These are phyloP conservation scores for Dipsacomyces acuminosporus DNA, from an alignment of 371 early-diverging fungal species.

Conservation along the genomic window DNA sequence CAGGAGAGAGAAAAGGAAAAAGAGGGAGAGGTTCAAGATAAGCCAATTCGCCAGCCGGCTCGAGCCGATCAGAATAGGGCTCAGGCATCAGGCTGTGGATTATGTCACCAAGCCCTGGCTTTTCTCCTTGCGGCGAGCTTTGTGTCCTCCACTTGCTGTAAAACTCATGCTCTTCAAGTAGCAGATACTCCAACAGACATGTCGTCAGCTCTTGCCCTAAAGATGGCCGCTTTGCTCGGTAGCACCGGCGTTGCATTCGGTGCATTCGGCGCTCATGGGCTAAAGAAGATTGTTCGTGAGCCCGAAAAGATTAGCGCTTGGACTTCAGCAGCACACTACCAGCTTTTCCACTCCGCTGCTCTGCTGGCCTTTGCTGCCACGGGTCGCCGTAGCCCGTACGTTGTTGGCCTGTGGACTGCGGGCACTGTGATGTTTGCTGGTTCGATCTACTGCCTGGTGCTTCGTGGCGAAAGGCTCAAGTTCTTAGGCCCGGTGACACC, in stretches of 20 bases:
- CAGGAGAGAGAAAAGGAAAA: too few species aligned
- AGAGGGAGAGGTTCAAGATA: too few species aligned
- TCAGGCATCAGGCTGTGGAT: too few species aligned
- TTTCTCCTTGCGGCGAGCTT: too few species aligned
- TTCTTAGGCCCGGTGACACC: conserved; percentile 70
- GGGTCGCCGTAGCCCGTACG: conserved; percentile 43
- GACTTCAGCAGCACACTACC: conserved; percentile 63
- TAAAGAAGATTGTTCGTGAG: conserved; percentile 59
- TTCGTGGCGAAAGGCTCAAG: conserved; percentile 32
- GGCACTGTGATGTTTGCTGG: conserved; percentile 64
- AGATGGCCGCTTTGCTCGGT: conserved; percentile 49
- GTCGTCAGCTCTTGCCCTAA: conserved; percentile 26
- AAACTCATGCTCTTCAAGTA: not conserved
- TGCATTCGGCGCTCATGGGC: conserved; percentile 74
- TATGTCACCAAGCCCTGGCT: too few species aligned
- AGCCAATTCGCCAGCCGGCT: too few species aligned
- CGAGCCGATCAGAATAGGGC: too few species aligned
- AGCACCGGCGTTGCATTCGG: conserved; percentile 63
- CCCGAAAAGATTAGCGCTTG: conserved; percentile 59
- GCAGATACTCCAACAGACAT: too few species aligned
- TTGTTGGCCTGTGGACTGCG: conserved; percentile 49
- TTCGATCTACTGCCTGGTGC: conserved; percentile 39
- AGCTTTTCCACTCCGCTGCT: conserved; percentile 63
- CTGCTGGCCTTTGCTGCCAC: conserved; percentile 55
- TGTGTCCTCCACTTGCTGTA: too few species aligned